A percentile compares a stretch with the other conserved stretches of the same genome.
These are phyloP conservation scores for Seiridium cupressi DNA, from an alignment of 2,329 filamentous ascomycete species.

Conservation along the genomic window DNA sequence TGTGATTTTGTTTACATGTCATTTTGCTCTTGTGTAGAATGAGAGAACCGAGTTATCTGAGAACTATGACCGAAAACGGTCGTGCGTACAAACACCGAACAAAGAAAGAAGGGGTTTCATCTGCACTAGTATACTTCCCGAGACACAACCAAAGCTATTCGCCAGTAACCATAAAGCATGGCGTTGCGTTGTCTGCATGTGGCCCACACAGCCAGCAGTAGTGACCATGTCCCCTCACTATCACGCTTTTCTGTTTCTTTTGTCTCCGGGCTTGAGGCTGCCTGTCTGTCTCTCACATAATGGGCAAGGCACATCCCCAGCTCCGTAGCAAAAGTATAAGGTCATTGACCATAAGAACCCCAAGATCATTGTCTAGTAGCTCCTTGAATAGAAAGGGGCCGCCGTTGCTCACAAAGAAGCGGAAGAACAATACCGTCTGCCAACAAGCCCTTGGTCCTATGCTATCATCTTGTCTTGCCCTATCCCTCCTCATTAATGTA, in stretches of 20 bases:
- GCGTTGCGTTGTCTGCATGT: not conserved
- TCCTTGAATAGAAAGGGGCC: constrained; percentile 1
- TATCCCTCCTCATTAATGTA: constrained; percentile 1
- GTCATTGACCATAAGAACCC: constrained; percentile 13
- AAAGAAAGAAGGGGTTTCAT: constrained; percentile 21
- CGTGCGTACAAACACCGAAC: constrained; percentile 26
- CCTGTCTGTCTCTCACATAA: not conserved
- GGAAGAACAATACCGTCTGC: constrained; percentile 8
- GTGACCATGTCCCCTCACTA: not conserved
- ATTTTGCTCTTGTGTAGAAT: constrained; percentile 9
- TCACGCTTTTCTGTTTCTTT: not conserved
- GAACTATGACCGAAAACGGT: constrained; percentile 18
- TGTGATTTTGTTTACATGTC: constrained; percentile 17
- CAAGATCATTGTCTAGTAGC: constrained; percentile 15
- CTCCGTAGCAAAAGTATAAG: constrained; percentile 12
- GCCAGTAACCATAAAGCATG: constrained; percentile 8
- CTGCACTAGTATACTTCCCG: constrained; percentile 33
- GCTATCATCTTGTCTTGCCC: not conserved
- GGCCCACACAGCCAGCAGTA: constrained; percentile 2
- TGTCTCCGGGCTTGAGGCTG: not conserved
- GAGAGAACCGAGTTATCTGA: not conserved
- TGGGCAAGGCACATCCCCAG: not conserved
- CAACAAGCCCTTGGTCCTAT: constrained; percentile 10
- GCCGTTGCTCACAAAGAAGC: constrained; percentile 6
- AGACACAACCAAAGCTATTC: constrained; percentile 29